Percentiles rank a stretch among this genome's conserved stretches.
Evolutionary conservation across 805 yeast species (phyloP).

Genomic region (Suhomyces faveliae): DNA sequence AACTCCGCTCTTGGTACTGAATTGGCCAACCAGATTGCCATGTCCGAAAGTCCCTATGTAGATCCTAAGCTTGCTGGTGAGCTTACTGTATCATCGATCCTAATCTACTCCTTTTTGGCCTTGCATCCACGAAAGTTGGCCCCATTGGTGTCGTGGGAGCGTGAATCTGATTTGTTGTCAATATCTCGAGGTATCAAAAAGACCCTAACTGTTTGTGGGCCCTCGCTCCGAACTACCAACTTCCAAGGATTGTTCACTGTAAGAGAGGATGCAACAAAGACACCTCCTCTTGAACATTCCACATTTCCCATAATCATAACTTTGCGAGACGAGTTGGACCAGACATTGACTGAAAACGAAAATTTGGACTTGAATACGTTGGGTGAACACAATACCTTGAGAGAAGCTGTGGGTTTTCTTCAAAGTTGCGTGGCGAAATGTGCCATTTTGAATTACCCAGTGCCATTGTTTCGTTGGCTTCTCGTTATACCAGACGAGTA

Average conservation of each 20-base stretch:
- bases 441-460: conserved; percentile 22
- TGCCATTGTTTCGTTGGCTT: conserved; percentile 32
- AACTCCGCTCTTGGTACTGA: conserved; percentile 8
- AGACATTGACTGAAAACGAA: background rate
- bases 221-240: background rate
- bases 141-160: conserved; percentile 27
- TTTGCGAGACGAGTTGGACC: conserved; percentile 5
- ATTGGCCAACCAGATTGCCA: background rate
- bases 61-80: conserved; percentile 11
- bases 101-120: conserved; percentile 29
- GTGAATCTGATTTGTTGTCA: conserved; percentile 21
- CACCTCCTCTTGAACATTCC: conserved; percentile 2
- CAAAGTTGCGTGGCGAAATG: conserved; percentile 14
- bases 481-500: conserved; percentile 17
- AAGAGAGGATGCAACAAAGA: background rate
- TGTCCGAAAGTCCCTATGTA: background rate
- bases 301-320: conserved; percentile 9
- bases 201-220: conserved; percentile 1
- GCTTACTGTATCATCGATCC: conserved; percentile 18
- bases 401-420: conserved; percentile 11
- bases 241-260: conserved; percentile 4
- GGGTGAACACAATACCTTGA: conserved; percentile 2
- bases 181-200: conserved; percentile 17
- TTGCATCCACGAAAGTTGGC: conserved; percentile 30
- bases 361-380: background rate